Conservation (phyloP, 139 green algal species). For the Desmodesmus armatus region DNA sequence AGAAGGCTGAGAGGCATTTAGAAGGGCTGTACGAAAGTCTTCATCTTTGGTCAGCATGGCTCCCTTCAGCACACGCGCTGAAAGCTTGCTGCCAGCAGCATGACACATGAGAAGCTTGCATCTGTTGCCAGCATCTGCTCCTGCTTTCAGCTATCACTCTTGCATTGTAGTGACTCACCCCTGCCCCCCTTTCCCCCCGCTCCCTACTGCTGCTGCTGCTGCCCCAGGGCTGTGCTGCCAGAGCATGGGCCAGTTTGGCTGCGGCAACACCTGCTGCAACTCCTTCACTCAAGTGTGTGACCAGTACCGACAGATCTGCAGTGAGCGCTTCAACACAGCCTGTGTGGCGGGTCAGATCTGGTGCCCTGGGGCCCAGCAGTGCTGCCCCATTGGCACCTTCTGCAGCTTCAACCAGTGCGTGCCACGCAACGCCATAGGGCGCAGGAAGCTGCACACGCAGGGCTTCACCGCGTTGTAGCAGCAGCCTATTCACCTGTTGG, state of each 20-base stretch:
- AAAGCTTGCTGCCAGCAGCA: too few relatives aligned
- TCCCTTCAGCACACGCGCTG: too few relatives aligned
- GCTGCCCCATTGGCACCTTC: constrained; percentile 3
- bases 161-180: not conserved
- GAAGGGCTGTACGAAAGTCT: too few relatives aligned
- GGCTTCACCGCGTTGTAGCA: too few relatives aligned
- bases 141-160: not conserved
- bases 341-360: not conserved
- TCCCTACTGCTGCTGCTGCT: not conserved
- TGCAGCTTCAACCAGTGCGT: not conserved
- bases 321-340: not conserved
- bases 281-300: constrained; percentile 3
- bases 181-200: not conserved
- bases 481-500: too few relatives aligned
- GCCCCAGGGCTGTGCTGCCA: not conserved
- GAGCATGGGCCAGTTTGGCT: not conserved
- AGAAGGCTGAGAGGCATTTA: too few relatives aligned
- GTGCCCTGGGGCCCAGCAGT: constrained; percentile 21
- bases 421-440: not conserved
- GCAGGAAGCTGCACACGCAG: too few relatives aligned
- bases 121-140: not conserved
- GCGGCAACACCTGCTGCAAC: constrained; percentile 7
- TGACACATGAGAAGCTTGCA: not conserved
- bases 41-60: too few relatives aligned
- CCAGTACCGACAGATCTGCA: not conserved